Percentiles rank a stretch among this genome's conserved stretches.
phyloP scores from a whole-genome alignment of 495 filamentous ascomycete genomes.

The Penicillium verhagenii region DNA sequence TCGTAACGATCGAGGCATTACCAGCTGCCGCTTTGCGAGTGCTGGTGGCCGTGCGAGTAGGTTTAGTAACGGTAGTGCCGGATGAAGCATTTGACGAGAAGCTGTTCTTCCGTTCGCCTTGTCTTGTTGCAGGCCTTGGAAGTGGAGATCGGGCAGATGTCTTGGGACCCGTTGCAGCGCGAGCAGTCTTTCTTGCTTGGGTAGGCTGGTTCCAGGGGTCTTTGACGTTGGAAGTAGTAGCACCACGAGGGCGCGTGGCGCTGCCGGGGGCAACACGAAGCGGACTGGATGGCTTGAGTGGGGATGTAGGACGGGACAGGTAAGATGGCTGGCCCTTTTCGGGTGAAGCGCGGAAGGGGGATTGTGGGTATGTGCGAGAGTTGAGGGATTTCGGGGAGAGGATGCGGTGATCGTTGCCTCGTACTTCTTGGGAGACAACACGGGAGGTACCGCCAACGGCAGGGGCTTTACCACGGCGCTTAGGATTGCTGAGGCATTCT shows the following conservation, averaged over 20 bases:
- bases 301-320: slow-evolving; percentile 52
- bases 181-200: slow-evolving; percentile 33
- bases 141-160: slow-evolving; percentile 31
- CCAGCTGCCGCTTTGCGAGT: slow-evolving; percentile 48
- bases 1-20: slow-evolving; percentile 44
- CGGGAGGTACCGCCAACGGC: slow-evolving; percentile 42
- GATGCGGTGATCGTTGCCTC: slow-evolving; percentile 53
- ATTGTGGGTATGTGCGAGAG: slow-evolving; percentile 63
- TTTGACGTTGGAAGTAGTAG: slow-evolving; percentile 32
- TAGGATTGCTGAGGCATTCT: slow-evolving; percentile 55
- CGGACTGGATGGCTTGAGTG: slow-evolving; percentile 52
- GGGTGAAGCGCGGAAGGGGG: slow-evolving; percentile 49
- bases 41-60: slow-evolving; percentile 44
- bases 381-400: slow-evolving; percentile 82
- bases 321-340: slow-evolving; percentile 48
- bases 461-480: slow-evolving; percentile 53
- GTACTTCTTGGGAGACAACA: slow-evolving; percentile 49
- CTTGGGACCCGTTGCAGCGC: slow-evolving; percentile 32
- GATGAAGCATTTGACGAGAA: slow-evolving; percentile 47
- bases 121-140: slow-evolving; percentile 41
- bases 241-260: slow-evolving; percentile 30
- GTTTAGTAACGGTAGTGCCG: slow-evolving; percentile 60
- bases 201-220: slow-evolving; percentile 22
- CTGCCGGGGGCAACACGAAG: slow-evolving; percentile 43
- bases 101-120: slow-evolving; percentile 44